Base-by-base conservation (phyloP, 2,329 filamentous ascomycete genomes). In the Fusarium protoensiforme region DNA sequence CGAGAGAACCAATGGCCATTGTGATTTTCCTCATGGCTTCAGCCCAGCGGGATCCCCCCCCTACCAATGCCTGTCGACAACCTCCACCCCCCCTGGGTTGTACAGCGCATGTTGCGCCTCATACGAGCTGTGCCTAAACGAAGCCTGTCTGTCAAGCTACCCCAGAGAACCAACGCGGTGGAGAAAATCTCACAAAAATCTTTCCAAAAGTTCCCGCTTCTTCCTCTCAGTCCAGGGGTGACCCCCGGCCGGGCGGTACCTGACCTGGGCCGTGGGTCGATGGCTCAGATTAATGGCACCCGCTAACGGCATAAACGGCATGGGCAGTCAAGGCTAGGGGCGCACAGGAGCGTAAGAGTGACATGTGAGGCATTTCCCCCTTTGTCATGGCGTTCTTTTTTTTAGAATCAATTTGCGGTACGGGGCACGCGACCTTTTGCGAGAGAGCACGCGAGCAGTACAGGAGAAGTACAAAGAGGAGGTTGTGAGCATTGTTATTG, bases 351-450 rank as follows among this genome's bases (percentile, higher is more conserved):
- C 38, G 57, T 43, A 60, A 59, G 29, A 43, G 27, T 24, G 38
- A 48, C 58, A 61, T 46, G 58, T 61, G 58, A 61, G 58, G 29
- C 20, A 24, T 46, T 61, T 24, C 58, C 58, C 58, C 36, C 57
- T 59, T 43, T 7, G 57, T 14, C 27, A 24, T 36, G 33, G 54
- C 54, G 29, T 24, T 24, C 29, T 56, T 56, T 57, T 56, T 56
- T 56, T 36, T 56, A 36, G 31, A 56, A 56, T 33, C 31, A 57
- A 27, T 24, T 27, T 38, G 33, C 33, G 24, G 35, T 57, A 57
- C 54, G 22, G 54, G 53, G 53, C 53, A 56, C 53, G 31, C 53
- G 53, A 36, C 53, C 48, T n/a, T 39, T 29, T 53, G 27, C 27
- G 27, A 31, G 46, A 22, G 29, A 14, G 46, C 46, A 51, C 46